A percentile compares a stretch with the other conserved stretches of the same genome.
phyloP scores from a whole-genome alignment of 2,329 filamentous ascomycete species.

The Botrytis medusae region DNA sequence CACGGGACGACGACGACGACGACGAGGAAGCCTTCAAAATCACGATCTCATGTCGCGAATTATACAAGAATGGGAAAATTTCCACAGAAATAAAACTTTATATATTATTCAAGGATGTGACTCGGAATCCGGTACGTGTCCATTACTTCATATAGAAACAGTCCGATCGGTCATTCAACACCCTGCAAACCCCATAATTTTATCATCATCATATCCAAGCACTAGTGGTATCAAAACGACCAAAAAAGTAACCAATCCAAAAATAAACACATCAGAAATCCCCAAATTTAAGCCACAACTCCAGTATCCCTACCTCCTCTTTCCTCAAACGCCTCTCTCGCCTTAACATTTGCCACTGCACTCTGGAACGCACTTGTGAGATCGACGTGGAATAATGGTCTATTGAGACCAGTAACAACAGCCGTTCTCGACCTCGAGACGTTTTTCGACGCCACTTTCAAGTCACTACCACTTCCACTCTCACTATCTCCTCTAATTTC shows the following conservation, averaged over 20 bases:
- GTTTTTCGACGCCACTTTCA: conserved; percentile 24
- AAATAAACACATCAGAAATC: background rate
- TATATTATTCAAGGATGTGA: conserved; percentile 12
- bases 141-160: conserved; percentile 1
- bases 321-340: conserved; percentile 44
- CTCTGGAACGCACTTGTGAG: conserved; percentile 85
- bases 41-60: background rate
- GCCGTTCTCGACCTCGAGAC: conserved; percentile 52
- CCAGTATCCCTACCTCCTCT: conserved; percentile 34
- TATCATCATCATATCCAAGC: conserved; percentile 15
- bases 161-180: background rate
- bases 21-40: too few species aligned
- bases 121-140: background rate
- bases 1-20: background rate
- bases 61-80: background rate
- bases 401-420: conserved; percentile 80
- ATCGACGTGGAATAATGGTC: conserved; percentile 92
- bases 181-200: background rate
- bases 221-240: conserved; percentile 17
- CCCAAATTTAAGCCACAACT: conserved; percentile 25
- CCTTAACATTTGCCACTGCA: conserved; percentile 76
- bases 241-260: conserved; percentile 7
- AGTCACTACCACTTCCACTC: conserved; percentile 27
- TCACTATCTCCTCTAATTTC: conserved; percentile 32
- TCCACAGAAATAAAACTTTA: background rate